A percentile compares a stretch with the other conserved stretches of the same genome.
phyloP scores from a whole-genome alignment of 2,329 filamentous ascomycete genomes.

The Cladosporium sp. region DNA sequence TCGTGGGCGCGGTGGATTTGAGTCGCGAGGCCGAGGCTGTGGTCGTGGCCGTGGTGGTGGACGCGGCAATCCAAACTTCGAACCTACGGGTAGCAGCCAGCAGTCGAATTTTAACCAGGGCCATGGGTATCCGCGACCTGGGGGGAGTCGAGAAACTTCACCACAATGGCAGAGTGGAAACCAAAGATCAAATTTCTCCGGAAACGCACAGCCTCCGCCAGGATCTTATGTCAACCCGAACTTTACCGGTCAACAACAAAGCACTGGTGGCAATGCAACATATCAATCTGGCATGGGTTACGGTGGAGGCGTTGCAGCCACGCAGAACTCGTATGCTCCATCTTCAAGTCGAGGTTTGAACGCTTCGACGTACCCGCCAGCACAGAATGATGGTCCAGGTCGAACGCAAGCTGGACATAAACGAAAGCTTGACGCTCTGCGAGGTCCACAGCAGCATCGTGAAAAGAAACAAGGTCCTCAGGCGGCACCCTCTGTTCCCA shows the following conservation, averaged over 20 bases:
- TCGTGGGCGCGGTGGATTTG: slow-evolving; percentile 25
- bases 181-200: not conserved
- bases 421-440: slow-evolving; percentile 30
- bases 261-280: not conserved
- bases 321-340: too few relatives aligned
- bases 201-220: slow-evolving; percentile 17
- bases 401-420: slow-evolving; percentile 26
- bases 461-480: slow-evolving; percentile 16
- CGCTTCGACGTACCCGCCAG: not conserved
- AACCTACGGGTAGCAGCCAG: slow-evolving; percentile 4
- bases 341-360: too few relatives aligned
- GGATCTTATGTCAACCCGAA: slow-evolving; percentile 30
- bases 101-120: slow-evolving; percentile 1
- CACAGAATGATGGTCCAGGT: slow-evolving; percentile 5
- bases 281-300: not conserved
- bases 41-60: slow-evolving; percentile 23
- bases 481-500: slow-evolving; percentile 29
- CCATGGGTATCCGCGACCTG: not conserved
- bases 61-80: slow-evolving; percentile 6
- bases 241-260: slow-evolving; percentile 15
- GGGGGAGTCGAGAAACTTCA: not conserved
- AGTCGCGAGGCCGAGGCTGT: slow-evolving; percentile 28
- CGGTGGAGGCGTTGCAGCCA: not conserved
- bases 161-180: not conserved
- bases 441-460: slow-evolving; percentile 16